Percentiles rank a stretch among this genome's conserved stretches.
Evolutionary conservation across 805 yeast genomes (phyloP).

Genomic region (Saccharomycopsis fermentans): DNA sequence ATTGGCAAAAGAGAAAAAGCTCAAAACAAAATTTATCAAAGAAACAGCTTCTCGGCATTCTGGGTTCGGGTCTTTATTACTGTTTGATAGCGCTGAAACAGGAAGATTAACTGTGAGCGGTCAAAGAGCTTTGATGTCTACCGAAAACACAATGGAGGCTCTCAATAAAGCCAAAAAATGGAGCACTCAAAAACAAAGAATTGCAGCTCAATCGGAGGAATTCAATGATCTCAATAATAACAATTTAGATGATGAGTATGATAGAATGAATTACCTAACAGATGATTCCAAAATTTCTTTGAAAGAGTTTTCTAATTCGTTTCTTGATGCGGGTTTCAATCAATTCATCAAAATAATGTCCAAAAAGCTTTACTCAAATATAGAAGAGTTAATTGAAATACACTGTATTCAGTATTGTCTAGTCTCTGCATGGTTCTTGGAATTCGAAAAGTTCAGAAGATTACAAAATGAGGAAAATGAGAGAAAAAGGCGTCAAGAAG

Average conservation of each 20-base stretch:
- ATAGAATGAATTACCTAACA: conserved; percentile 25
- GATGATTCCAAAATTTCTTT: conserved; percentile 26
- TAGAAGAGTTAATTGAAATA: conserved; percentile 18
- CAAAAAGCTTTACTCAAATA: conserved; percentile 15
- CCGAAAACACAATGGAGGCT: conserved; percentile 45
- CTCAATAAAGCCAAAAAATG: conserved; percentile 64
- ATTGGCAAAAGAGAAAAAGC: conserved; percentile 48
- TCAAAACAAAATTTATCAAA: conserved; percentile 39
- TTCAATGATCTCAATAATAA: conserved; percentile 21
- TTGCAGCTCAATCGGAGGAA: conserved; percentile 14
- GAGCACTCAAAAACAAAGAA: conserved; percentile 31
- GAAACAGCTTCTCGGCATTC: conserved; percentile 69
- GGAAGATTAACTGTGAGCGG: conserved; percentile 61
- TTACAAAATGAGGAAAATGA: conserved; percentile 17
- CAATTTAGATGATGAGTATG: conserved; percentile 15
- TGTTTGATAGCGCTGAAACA: conserved; percentile 54
- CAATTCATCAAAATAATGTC: conserved; percentile 47
- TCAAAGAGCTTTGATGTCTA: conserved; percentile 47
- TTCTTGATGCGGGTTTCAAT: conserved; percentile 69
- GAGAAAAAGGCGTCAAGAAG: conserved; percentile 13
- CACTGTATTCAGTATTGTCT: conserved; percentile 21
- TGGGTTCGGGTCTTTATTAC: conserved; percentile 77
- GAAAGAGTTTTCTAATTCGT: conserved; percentile 40
- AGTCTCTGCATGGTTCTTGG: conserved; percentile 58
- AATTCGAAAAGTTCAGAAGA: conserved; percentile 42